A percentile compares a stretch with the other conserved stretches of the same genome.
Conservation (phyloP, 2,329 filamentous ascomycete species). For the Ilyonectria robusta region DNA sequence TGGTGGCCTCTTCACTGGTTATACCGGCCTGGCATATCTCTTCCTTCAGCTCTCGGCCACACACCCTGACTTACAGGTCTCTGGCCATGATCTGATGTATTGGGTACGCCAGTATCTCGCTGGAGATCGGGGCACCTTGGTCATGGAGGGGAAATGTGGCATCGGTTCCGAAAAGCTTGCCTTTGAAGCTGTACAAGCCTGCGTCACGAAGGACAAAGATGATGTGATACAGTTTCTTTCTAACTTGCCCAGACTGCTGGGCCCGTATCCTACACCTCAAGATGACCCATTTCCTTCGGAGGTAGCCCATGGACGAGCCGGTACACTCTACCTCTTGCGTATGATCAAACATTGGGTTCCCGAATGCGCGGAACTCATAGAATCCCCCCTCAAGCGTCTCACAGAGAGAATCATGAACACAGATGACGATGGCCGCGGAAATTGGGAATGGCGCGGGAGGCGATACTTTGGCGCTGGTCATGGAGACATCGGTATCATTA, state of each 20-base stretch:
- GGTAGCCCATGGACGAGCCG: conserved; percentile 76
- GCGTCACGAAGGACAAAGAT: conserved; percentile 56
- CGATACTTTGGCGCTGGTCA: conserved; percentile 77
- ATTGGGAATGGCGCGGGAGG: conserved; percentile 76
- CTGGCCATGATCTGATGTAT: conserved; percentile 56
- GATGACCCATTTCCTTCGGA: conserved; percentile 68
- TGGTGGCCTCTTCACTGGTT: conserved; percentile 67
- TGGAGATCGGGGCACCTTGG: conserved; percentile 51
- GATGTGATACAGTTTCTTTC: conserved; percentile 59
- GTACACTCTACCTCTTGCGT: conserved; percentile 77
- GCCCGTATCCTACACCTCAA: conserved; percentile 40
- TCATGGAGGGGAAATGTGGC: conserved; percentile 62
- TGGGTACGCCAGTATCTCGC: conserved; percentile 66
- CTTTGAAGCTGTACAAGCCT: conserved; percentile 61
- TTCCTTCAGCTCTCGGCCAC: conserved; percentile 64
- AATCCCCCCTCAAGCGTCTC: conserved; percentile 69
- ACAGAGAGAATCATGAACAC: conserved; percentile 71
- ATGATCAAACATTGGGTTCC: conserved; percentile 72
- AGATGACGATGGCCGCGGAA: conserved; percentile 55
- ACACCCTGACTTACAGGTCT: conserved; percentile 60
- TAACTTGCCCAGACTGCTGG: conserved; percentile 54
- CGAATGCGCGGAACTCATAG: conserved; percentile 62
- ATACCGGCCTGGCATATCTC: conserved; percentile 69
- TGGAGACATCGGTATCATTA: conserved; percentile 78
- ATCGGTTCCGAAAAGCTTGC: conserved; percentile 65